Percentiles rank a stretch among this genome's conserved stretches.
These are phyloP conservation scores for Aegilops tauschii DNA, from an alignment of 176 grass and related monocot genomes.

Conservation along the genomic window DNA sequence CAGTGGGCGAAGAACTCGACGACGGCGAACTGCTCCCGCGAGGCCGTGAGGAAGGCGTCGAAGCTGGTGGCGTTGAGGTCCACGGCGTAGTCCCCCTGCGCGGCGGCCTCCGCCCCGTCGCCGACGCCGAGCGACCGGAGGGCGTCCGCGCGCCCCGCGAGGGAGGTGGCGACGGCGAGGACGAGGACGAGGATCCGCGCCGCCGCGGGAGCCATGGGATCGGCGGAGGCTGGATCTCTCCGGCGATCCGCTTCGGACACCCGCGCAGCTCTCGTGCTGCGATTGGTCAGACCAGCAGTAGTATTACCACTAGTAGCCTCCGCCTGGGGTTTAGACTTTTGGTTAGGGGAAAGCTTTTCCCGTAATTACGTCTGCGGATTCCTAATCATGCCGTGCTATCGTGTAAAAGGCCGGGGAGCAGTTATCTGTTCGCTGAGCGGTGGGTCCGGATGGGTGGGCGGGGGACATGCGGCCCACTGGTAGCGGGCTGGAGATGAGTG, in stretches of 20 bases:
- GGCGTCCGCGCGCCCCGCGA: constrained; percentile 17
- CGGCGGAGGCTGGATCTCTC: constrained; percentile 36
- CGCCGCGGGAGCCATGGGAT: constrained; percentile 34
- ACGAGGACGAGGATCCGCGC: constrained; percentile 23
- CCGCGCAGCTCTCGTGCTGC: neutral
- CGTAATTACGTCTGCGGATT: neutral
- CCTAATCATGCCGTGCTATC: neutral
- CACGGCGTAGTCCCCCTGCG: constrained; percentile 50
- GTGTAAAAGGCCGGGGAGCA: neutral
- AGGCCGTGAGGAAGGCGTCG: constrained; percentile 53
- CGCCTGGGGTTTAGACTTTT: neutral
- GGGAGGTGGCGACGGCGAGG: neutral
- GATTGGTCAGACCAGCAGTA: neutral
- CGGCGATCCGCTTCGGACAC: constrained; percentile 41
- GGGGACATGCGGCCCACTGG: neutral
- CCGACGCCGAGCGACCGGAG: constrained; percentile 59
- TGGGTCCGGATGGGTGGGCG: neutral
- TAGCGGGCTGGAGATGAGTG: neutral
- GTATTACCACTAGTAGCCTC: neutral
- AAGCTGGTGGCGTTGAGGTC: constrained; percentile 88
- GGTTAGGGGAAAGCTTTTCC: neutral
- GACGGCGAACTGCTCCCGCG: constrained; percentile 69
- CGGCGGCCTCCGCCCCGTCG: neutral
- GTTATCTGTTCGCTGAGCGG: neutral
- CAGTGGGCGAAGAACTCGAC: constrained; percentile 99